Evolutionary conservation across 106 monocot species (phyloP).

Genomic region (Dendrobium chrysotoxum): DNA sequence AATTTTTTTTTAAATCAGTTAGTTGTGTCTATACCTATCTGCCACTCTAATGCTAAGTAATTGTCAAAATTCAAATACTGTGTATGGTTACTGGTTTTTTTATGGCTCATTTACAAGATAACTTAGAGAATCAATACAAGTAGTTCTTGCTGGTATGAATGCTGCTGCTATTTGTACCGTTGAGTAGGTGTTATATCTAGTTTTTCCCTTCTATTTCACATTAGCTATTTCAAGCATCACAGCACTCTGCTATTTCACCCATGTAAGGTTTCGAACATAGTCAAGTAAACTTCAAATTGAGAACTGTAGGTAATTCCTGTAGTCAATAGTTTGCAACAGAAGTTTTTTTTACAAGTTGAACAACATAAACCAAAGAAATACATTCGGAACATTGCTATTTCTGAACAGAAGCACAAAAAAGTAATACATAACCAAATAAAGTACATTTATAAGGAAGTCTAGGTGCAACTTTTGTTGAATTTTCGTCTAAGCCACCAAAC

Average conservation of each 20-base stretch:
- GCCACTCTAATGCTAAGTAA: slow-evolving; percentile 78
- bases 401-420: too few species aligned
- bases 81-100: not conserved
- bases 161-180: slow-evolving; percentile 89
- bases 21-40: slow-evolving; percentile 80
- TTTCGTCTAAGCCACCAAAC: too few species aligned
- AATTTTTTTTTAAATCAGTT: too few species aligned
- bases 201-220: not conserved
- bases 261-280: not conserved
- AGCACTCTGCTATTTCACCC: not conserved
- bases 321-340: not conserved
- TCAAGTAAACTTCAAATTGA: not conserved
- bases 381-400: too few species aligned
- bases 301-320: too few species aligned
- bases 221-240: not conserved
- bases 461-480: too few species aligned
- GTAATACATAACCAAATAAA: too few species aligned
- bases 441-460: too few species aligned
- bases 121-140: slow-evolving; percentile 56
- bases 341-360: too few species aligned
- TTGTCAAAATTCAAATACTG: not conserved
- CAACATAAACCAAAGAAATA: too few species aligned
- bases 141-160: slow-evolving; percentile 90
- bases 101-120: slow-evolving; percentile 66
- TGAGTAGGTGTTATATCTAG: slow-evolving; percentile 42